A percentile compares a stretch with the other conserved stretches of the same genome.
Conservation (phyloP, 768 basidiomycete genomes). For the Kwoniella sp. region DNA sequence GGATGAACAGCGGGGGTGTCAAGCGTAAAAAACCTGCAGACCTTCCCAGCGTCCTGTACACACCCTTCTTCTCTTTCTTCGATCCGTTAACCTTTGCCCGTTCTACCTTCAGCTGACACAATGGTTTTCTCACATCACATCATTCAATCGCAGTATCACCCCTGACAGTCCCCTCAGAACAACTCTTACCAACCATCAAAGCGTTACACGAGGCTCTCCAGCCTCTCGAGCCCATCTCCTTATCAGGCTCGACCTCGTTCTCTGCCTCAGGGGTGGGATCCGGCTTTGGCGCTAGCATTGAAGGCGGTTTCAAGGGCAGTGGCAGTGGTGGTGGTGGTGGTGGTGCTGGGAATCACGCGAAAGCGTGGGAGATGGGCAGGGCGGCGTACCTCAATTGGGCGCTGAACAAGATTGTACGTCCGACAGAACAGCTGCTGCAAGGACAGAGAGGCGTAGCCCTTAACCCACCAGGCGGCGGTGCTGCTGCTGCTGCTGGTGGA, state of each 20-base stretch:
- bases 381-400: conserved; percentile 81
- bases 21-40: too few species aligned
- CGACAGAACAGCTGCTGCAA: conserved; percentile 3
- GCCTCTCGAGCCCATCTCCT: conserved; percentile 61
- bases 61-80: too few species aligned
- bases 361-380: conserved; percentile 75
- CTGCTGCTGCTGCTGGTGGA: not conserved
- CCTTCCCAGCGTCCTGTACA: too few species aligned
- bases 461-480: not conserved
- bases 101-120: too few species aligned
- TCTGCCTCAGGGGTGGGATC: not conserved
- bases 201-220: conserved; percentile 59
- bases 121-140: not conserved
- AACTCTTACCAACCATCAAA: conserved; percentile 50
- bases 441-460: not conserved
- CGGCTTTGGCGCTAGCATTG: conserved; percentile 12
- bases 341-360: conserved; percentile 62
- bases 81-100: too few species aligned
- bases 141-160: conserved; percentile 32
- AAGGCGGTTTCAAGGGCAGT: not conserved
- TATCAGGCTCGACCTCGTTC: conserved; percentile 46
- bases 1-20: too few species aligned
- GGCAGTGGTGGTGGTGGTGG: not conserved
- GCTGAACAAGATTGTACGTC: conserved; percentile 58
- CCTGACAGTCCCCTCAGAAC: conserved; percentile 22